Percentiles rank a stretch among this genome's conserved stretches.
phyloP scores from a whole-genome alignment of 2,329 filamentous ascomycete genomes.

The Pseudophaeomoniella oleicola region DNA sequence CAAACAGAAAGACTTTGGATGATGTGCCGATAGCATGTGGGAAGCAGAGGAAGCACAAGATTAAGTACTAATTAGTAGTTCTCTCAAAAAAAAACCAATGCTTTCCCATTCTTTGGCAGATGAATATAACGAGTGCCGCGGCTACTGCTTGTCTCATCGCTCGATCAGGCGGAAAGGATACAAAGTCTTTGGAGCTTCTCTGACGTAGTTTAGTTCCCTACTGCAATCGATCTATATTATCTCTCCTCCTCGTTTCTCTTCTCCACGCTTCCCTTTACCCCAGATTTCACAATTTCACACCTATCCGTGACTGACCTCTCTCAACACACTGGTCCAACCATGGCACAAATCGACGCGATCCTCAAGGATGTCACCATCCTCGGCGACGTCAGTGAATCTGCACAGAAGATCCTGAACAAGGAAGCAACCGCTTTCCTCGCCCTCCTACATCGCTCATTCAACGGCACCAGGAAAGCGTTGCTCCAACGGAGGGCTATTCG shows the following conservation, averaged over 20 bases:
- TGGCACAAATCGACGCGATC: conserved; percentile 59
- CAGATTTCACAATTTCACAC: no score
- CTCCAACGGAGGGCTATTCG: conserved; percentile 74
- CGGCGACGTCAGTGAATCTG: conserved; percentile 60
- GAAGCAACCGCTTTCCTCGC: conserved; percentile 84
- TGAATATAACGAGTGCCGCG: no score
- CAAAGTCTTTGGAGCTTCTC: no score
- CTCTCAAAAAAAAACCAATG: not conserved
- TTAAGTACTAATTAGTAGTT: no score
- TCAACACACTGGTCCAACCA: conserved; percentile 30
- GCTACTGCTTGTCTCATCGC: no score
- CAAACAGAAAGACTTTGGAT: no score
- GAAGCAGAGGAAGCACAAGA: no score
- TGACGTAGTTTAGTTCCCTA: not conserved
- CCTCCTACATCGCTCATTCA: conserved; percentile 89
- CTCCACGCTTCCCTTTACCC: no score
- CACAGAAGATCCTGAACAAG: conserved; percentile 83
- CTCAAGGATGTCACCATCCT: conserved; percentile 81
- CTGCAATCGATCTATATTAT: no score
- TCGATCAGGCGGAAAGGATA: no score
- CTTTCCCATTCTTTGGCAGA: not conserved
- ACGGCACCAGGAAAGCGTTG: conserved; percentile 71
- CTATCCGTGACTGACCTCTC: no score
- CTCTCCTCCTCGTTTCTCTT: not conserved
- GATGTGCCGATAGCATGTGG: no score